phyloP scores from a whole-genome alignment of 2,329 filamentous ascomycete species.

The Thelonectria rubi region DNA sequence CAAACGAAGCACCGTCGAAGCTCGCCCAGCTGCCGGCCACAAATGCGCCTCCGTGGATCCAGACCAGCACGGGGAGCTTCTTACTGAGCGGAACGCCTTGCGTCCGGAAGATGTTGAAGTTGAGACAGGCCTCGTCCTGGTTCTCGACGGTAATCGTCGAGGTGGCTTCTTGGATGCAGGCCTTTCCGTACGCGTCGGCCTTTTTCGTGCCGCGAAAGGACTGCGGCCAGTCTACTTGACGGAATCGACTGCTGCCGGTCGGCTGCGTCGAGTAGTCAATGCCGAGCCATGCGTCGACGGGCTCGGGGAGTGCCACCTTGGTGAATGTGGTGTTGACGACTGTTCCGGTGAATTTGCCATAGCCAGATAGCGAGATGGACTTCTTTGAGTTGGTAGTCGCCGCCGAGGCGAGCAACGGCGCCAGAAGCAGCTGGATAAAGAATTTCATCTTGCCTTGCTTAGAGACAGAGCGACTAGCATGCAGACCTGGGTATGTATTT shows the following conservation, averaged over 20 bases:
- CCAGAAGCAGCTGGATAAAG: constrained; percentile 25
- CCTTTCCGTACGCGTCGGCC: constrained; percentile 52
- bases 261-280: constrained; percentile 57
- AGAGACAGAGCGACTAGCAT: too few relatives aligned
- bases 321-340: constrained; percentile 31
- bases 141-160: constrained; percentile 24
- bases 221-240: constrained; percentile 50
- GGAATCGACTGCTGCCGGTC: constrained; percentile 52
- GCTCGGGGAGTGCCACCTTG: constrained; percentile 17
- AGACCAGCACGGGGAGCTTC: constrained; percentile 51
- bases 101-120: constrained; percentile 53
- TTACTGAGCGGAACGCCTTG: constrained; percentile 44
- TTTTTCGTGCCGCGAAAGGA: constrained; percentile 51
- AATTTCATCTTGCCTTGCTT: constrained; percentile 27
- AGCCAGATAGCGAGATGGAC: constrained; percentile 28
- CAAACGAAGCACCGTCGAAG: constrained; percentile 49
- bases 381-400: constrained; percentile 13
- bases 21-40: constrained; percentile 45
- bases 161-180: constrained; percentile 51
- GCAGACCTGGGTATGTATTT: neutral
- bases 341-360: constrained; percentile 35
- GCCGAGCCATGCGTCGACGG: constrained; percentile 58
- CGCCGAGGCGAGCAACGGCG: constrained; percentile 24
- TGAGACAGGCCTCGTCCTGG: constrained; percentile 50
- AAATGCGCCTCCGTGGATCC: constrained; percentile 53